Percentiles rank a stretch among this genome's conserved stretches.
phyloP scores from a whole-genome alignment of 73 alveolate species.

The Symbiodinium natans region DNA sequence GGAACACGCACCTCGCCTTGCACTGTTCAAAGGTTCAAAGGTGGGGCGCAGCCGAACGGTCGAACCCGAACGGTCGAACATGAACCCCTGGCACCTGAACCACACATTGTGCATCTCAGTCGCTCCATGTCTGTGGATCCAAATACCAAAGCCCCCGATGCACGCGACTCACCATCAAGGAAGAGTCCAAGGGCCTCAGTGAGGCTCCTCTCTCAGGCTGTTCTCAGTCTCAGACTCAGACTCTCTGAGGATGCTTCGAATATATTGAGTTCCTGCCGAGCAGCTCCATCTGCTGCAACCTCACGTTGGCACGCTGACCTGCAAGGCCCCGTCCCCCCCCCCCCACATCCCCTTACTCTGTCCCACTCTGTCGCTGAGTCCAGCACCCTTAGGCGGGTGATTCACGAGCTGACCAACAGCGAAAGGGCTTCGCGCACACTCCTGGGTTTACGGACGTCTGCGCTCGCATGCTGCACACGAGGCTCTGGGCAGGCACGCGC shows the following conservation, averaged over 20 bases:
- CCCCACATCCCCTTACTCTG: too few relatives aligned
- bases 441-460: background rate
- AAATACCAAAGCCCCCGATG: background rate
- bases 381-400: background rate
- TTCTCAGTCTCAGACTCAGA: too few relatives aligned
- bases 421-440: background rate
- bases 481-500: too few relatives aligned
- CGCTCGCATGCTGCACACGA: too few relatives aligned
- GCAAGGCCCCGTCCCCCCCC: too few relatives aligned
- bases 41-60: too few relatives aligned
- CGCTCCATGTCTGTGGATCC: background rate
- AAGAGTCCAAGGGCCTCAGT: background rate
- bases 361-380: too few relatives aligned
- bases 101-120: background rate
- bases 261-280: background rate
- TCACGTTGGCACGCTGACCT: background rate
- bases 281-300: background rate
- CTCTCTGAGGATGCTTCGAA: too few relatives aligned
- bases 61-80: too few relatives aligned
- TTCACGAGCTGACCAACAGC: slow-evolving; percentile 1
- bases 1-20: background rate
- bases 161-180: background rate
- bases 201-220: too few relatives aligned
- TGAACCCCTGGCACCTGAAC: too few relatives aligned
- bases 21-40: too few relatives aligned